Conservation (phyloP, 352 stramenopile species). For the Hyaloperonospora arabidopsidis region DNA sequence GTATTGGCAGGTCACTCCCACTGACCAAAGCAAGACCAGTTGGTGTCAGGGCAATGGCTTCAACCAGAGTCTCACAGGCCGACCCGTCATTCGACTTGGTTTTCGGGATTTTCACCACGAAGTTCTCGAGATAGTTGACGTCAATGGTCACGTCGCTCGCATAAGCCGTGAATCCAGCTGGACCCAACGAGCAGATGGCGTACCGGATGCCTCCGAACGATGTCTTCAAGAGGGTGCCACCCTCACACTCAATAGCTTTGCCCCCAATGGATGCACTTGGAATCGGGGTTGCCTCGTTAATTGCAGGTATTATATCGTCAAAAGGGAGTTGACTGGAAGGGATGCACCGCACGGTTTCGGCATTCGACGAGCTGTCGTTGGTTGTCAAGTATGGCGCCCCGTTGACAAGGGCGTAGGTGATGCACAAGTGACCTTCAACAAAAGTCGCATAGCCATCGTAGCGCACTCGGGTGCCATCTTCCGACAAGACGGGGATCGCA, state of each 20-base stretch:
- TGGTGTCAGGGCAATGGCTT: slow-evolving; percentile 5
- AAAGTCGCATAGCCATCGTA: slow-evolving; percentile 29
- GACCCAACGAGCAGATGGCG: slow-evolving; percentile 6
- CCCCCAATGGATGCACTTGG: slow-evolving; percentile 7
- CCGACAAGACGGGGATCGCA: slow-evolving; percentile 20
- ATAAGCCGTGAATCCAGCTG: slow-evolving; percentile 22
- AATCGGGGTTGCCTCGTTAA: slow-evolving; percentile 11
- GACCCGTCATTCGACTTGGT: slow-evolving; percentile 1
- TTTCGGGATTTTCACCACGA: neutral
- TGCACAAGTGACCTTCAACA: slow-evolving; percentile 9
- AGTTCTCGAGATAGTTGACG: slow-evolving; percentile 19
- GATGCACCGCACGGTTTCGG: slow-evolving; percentile 16
- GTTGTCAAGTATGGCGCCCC: slow-evolving; percentile 22
- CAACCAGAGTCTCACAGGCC: slow-evolving; percentile 5
- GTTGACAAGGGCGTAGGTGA: slow-evolving; percentile 29
- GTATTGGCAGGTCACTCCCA: neutral
- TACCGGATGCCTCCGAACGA: slow-evolving; percentile 7
- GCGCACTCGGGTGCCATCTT: slow-evolving; percentile 9
- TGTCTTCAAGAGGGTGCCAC: slow-evolving; percentile 7
- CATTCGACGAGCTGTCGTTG: slow-evolving; percentile 8
- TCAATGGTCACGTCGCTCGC: slow-evolving; percentile 29
- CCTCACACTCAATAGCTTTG: slow-evolving; percentile 10
- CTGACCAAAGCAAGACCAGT: neutral
- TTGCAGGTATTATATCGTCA: slow-evolving; percentile 4
- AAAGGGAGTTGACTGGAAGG: slow-evolving; percentile 3